phyloP scores from a whole-genome alignment of 345 rosid genomes.

The Eucalyptus brandiana region DNA sequence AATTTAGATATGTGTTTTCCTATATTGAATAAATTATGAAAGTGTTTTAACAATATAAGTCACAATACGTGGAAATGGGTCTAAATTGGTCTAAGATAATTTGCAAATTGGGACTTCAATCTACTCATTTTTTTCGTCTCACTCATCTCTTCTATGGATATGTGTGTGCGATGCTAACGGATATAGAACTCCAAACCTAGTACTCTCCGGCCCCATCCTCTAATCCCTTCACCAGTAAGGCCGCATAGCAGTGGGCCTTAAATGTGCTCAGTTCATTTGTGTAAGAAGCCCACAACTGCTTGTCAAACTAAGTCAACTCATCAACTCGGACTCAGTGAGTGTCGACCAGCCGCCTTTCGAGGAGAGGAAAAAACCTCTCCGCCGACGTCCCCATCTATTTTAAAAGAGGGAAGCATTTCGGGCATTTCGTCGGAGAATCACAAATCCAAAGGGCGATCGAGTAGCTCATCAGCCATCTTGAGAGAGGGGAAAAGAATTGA shows the following conservation, averaged over 20 bases:
- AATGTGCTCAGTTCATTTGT: not conserved
- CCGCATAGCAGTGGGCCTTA: fast-evolving
- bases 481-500: not conserved
- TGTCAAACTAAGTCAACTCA: not conserved
- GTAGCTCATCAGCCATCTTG: not conserved
- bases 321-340: not conserved
- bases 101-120: not conserved
- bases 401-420: not conserved
- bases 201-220: too few relatives aligned
- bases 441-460: not conserved
- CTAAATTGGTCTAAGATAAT: fast-evolving
- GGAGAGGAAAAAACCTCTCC: not conserved
- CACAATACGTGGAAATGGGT: fast-evolving
- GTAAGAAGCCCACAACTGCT: not conserved
- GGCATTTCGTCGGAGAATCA: not conserved
- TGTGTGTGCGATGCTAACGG: too few relatives aligned
- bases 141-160: too few relatives aligned
- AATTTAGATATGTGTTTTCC: fast-evolving
- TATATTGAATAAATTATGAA: not conserved
- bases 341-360: not conserved
- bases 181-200: too few relatives aligned
- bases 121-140: not conserved
- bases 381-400: not conserved
- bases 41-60: fast-evolving
- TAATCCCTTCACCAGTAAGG: too few relatives aligned